Base-by-base conservation (phyloP, 1,139 yeast genomes). In the Lodderomyces parapsilosis region DNA sequence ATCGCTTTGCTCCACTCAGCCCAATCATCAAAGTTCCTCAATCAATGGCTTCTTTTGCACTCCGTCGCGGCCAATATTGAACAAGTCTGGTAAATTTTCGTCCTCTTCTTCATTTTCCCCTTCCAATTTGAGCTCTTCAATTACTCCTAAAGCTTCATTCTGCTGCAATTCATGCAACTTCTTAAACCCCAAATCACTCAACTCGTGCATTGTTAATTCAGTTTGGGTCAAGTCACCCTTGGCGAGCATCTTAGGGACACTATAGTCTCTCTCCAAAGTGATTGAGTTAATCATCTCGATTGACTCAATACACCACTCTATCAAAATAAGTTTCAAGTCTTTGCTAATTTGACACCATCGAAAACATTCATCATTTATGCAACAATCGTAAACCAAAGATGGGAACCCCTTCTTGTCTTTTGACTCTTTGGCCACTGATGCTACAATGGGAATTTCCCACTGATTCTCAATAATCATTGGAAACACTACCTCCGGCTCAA, bases 361-460 rank as follows among this genome's bases (percentile, higher is more conserved):
- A 63, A 83, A 76, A 47, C 89, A 78, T 11, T 64, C 65, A 14
- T 77, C 70, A 57, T 83, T 80, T 42, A 87, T 76, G 32, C 90
- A 82, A 58, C 96, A 88, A 59, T 89, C 96, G 55, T 81, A 79
- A 2, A 87, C 89, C 32, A 76, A 65, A 28, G 89, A 79, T 14
- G 69, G 63, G 8, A 68, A 65, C 0, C 94, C 95, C 54, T 82
- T 81, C 59, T 88, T 88, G 56, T 90, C 96, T 14, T 50, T 60
- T 33, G 76, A 83, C 14, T 82, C 59, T 44, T 74, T 62, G 43
- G 76, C 76, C 0, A 71, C 66, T 0, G 91, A 81, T 0, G 87
- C 78, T 0, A 86, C 75, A 8, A 89, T 79, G 1, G 96, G 96
- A 3, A 89, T 84, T 48, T 86, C 91, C 96, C 96, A 89, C 55